These are phyloP conservation scores for Penicillium sp. DNA, from an alignment of 2,329 filamentous ascomycete genomes.

Conservation along the genomic window DNA sequence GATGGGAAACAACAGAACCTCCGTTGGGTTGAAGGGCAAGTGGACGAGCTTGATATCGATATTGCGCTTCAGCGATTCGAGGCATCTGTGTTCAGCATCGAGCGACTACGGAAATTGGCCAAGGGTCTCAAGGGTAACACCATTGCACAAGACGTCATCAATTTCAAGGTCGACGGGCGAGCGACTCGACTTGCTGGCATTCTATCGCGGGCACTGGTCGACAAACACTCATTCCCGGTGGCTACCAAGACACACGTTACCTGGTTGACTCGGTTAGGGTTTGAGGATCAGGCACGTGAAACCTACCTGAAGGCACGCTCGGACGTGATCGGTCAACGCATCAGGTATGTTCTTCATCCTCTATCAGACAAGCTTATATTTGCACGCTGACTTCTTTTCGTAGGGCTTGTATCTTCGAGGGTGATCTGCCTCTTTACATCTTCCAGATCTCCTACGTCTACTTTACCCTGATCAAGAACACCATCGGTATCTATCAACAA, in stretches of 20 bases:
- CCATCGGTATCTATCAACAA: conserved; percentile 79
- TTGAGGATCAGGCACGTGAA: conserved; percentile 83
- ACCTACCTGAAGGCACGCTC: conserved; percentile 79
- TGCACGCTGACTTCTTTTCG: conserved; percentile 23
- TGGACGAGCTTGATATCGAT: conserved; percentile 94
- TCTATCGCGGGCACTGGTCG: conserved; percentile 72
- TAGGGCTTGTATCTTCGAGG: conserved; percentile 93
- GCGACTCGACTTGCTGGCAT: conserved; percentile 73
- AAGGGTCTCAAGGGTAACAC: conserved; percentile 79
- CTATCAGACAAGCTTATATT: neutral
- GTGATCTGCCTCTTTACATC: conserved; percentile 87
- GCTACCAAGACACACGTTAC: conserved; percentile 77
- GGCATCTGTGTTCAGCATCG: conserved; percentile 75
- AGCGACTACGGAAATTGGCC: conserved; percentile 77
- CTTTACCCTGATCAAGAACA: conserved; percentile 92
- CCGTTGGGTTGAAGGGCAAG: conserved; percentile 90
- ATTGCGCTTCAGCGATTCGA: conserved; percentile 90
- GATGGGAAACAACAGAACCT: conserved; percentile 96
- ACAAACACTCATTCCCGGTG: conserved; percentile 71
- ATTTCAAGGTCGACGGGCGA: conserved; percentile 83
- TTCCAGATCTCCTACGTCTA: conserved; percentile 95
- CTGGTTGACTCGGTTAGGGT: conserved; percentile 84
- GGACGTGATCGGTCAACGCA: conserved; percentile 74
- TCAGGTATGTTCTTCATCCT: conserved; percentile 59
- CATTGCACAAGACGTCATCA: conserved; percentile 88